Conservation (phyloP, 129 eudicot genomes). For the Arctium minus region DNA sequence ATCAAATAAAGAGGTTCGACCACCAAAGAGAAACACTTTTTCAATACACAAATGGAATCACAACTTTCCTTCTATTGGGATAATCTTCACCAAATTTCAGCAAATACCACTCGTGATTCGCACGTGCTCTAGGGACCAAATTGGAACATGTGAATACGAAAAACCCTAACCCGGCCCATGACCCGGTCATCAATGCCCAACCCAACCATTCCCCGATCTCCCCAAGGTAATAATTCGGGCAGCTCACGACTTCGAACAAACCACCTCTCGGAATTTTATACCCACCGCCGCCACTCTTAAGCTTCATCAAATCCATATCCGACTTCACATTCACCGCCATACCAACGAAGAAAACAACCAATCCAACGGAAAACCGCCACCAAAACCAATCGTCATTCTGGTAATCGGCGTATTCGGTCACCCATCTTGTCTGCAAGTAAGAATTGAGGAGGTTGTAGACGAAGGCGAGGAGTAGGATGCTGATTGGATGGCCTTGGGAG, state of each 20-base stretch:
- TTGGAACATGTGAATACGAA: slow-evolving; percentile 74
- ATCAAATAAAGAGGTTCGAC: no score
- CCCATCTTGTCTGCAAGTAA: slow-evolving; percentile 74
- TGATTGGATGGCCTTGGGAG: slow-evolving; percentile 44
- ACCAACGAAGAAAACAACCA: slow-evolving; percentile 53
- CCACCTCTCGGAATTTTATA: slow-evolving; percentile 89
- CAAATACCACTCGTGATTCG: slow-evolving; percentile 80
- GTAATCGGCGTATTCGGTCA: slow-evolving; percentile 61
- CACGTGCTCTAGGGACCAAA: slow-evolving; percentile 75
- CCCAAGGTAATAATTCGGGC: slow-evolving; percentile 86
- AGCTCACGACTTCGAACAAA: slow-evolving; percentile 62
- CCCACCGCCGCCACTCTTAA: slow-evolving; percentile 68
- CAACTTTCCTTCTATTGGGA: slow-evolving; percentile 77
- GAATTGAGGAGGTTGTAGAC: slow-evolving; percentile 57
- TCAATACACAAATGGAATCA: slow-evolving; percentile 77
- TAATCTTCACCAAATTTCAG: slow-evolving; percentile 80
- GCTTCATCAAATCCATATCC: slow-evolving; percentile 51
- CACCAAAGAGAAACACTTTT: background rate
- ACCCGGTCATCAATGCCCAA: slow-evolving; percentile 78
- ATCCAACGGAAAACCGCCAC: slow-evolving; percentile 57
- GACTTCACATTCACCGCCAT: slow-evolving; percentile 63
- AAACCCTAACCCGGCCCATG: slow-evolving; percentile 84
- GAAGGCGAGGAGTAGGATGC: slow-evolving; percentile 58
- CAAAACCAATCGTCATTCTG: slow-evolving; percentile 51
- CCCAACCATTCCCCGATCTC: slow-evolving; percentile 92